These are phyloP conservation scores for Scedosporium boydii DNA, from an alignment of 2,329 filamentous ascomycete genomes.

Conservation along the genomic window DNA sequence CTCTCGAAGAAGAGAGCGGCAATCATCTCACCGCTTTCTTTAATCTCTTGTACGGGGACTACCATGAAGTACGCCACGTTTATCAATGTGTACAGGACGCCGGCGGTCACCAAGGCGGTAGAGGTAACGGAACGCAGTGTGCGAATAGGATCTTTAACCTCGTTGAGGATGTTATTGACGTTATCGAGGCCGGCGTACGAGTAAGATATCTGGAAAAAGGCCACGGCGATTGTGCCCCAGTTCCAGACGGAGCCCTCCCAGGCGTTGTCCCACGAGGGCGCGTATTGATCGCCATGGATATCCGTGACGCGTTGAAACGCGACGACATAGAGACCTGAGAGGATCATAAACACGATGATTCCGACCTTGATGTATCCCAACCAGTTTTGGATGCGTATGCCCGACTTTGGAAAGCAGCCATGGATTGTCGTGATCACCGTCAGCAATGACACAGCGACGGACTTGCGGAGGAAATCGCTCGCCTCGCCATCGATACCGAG, in stretches of 20 bases:
- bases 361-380: constrained; percentile 56
- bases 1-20: constrained; percentile 58
- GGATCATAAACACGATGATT: constrained; percentile 50
- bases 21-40: constrained; percentile 55
- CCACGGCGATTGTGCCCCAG: constrained; percentile 57
- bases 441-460: constrained; percentile 46
- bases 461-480: constrained; percentile 41
- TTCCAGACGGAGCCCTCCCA: constrained; percentile 61
- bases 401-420: constrained; percentile 44
- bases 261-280: constrained; percentile 37
- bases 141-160: constrained; percentile 57
- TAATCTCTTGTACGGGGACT: constrained; percentile 58
- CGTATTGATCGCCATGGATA: constrained; percentile 3
- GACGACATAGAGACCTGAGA: constrained; percentile 51
- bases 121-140: constrained; percentile 55
- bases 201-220: constrained; percentile 60
- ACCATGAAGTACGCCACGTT: constrained; percentile 56
- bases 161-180: constrained; percentile 61
- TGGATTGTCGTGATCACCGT: constrained; percentile 50
- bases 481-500: constrained; percentile 36
- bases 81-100: constrained; percentile 55
- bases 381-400: constrained; percentile 50
- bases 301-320: constrained; percentile 25
- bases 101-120: constrained; percentile 50
- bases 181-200: constrained; percentile 59